Evolutionary conservation across 2,329 filamentous ascomycete species (phyloP).

Genomic region (Parasarocladium wereldwijsianum): DNA sequence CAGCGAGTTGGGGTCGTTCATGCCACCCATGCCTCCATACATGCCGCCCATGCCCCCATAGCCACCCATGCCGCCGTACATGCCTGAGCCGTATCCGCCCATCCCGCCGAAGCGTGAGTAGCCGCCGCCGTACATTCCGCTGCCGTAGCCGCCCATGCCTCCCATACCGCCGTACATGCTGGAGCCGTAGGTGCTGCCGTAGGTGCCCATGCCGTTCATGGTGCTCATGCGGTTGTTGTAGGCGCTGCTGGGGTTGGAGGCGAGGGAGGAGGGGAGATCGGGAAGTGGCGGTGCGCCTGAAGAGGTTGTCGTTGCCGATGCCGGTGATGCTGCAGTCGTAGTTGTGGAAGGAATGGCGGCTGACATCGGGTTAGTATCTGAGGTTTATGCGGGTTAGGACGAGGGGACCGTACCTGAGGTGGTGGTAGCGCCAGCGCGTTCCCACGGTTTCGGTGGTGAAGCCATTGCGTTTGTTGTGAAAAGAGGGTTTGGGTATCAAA

Average conservation of each 20-base stretch:
- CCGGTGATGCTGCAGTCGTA: slow-evolving; percentile 21
- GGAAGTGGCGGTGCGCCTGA: slow-evolving; percentile 55
- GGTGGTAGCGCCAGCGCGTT: slow-evolving; percentile 54
- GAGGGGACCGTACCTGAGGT: slow-evolving; percentile 28
- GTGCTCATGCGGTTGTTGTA: slow-evolving; percentile 49
- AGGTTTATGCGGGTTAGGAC: slow-evolving; percentile 8
- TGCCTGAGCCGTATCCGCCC: no score
- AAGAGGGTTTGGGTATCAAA: no score
- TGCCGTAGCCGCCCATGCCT: slow-evolving; percentile 27
- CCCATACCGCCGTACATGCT: slow-evolving; percentile 21
- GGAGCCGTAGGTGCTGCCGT: slow-evolving; percentile 24
- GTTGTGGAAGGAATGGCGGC: slow-evolving; percentile 20
- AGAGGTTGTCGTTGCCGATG: slow-evolving; percentile 23
- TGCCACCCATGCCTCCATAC: slow-evolving; percentile 30
- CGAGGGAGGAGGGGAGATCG: slow-evolving; percentile 64
- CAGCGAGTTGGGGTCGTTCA: slow-evolving; percentile 83
- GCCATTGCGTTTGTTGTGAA: slow-evolving; percentile 41
- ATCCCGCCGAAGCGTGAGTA: slow-evolving; percentile 16
- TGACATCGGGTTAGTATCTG: neutral
- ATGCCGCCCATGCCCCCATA: slow-evolving; percentile 28
- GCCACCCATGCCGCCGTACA: slow-evolving; percentile 28
- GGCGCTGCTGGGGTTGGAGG: slow-evolving; percentile 72
- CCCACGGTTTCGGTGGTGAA: slow-evolving; percentile 97
- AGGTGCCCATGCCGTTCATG: slow-evolving; percentile 29
- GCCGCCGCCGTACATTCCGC: slow-evolving; percentile 22